Evolutionary conservation across 2,329 filamentous ascomycete genomes (phyloP).

Genomic region (Beauveria caledonica): DNA sequence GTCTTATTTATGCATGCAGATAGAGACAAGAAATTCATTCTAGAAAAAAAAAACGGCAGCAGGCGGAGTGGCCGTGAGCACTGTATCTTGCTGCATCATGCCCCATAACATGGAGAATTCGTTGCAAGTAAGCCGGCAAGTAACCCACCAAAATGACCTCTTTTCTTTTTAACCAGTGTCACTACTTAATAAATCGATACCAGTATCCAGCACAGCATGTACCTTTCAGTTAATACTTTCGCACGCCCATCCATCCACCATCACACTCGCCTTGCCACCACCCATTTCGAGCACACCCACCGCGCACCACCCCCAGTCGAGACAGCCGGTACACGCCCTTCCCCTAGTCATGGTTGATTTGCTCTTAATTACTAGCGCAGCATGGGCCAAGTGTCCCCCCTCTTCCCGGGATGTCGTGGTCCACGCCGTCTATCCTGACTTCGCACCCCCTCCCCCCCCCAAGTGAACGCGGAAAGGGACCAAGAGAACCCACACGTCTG

Average conservation of each 20-base stretch:
- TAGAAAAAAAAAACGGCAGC: background rate
- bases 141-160: background rate
- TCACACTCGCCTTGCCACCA: background rate
- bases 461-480: background rate
- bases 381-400: constrained; percentile 4
- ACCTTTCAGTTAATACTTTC: too few species aligned
- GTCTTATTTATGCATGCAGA: background rate
- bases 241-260: background rate
- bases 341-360: constrained; percentile 2
- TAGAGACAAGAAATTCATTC: background rate
- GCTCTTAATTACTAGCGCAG: background rate
- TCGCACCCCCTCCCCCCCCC: background rate
- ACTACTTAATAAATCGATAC: too few species aligned
- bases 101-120: background rate
- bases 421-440: background rate
- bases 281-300: background rate
- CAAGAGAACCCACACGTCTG: background rate
- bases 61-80: background rate
- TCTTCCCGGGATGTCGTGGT: constrained; percentile 6
- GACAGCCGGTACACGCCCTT: background rate
- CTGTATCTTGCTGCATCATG: background rate
- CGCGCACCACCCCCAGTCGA: background rate
- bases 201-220: too few species aligned
- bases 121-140: background rate
- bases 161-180: background rate